Base-by-base conservation (phyloP, 2,329 filamentous ascomycete genomes). In the Nothophoma quercina region DNA sequence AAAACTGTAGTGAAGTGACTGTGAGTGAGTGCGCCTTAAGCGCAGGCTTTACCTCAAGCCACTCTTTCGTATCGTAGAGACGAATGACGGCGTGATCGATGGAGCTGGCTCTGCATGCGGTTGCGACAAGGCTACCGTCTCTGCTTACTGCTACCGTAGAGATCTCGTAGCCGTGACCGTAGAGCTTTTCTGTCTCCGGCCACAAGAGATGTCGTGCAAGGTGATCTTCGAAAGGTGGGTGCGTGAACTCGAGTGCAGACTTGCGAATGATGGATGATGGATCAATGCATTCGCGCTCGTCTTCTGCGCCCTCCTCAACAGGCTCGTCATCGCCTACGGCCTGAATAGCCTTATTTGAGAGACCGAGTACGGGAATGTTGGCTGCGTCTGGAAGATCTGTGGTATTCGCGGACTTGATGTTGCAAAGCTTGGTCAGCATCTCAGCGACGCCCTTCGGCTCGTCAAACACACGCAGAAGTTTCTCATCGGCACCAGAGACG, bases 101-200 rank as follows among this genome's bases (percentile, higher is more conserved):
- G 1, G 92, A 96, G 69, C 88, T 96, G 15, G 95, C 95, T 68
- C 90, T 91, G 78, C 95, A 99, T 2, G 95, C 92, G 45, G 93
- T 97, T 25, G 95, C 95, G 12, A 99, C 83, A 18, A 97, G 75
- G 3, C 75, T 79, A 10, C 89, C 88, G 64, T 92, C 87, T 67
- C 90, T 84, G 66, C 86, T 91, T 7, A 88, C 84, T 9, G 93
- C 90, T 13, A 96, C 85, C 29, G 91, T 89, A 2, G 91, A 96
- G 41, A 99, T 93, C 75, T 99, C 95, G 76, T 97, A 97, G 23
- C 95, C 95, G 75, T 99, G 95, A 1, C 95, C 95, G 75, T 99
- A 99, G 1, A 99, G 83, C 78, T 99, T 99, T 74, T 99, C 95
- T 6, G 86, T 86, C 71, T 99, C 95, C 3, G 95, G 95, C 92